Evolutionary conservation across 2,329 filamentous ascomycete genomes (phyloP).

Genomic region (Colletotrichum ledebouriae): DNA sequence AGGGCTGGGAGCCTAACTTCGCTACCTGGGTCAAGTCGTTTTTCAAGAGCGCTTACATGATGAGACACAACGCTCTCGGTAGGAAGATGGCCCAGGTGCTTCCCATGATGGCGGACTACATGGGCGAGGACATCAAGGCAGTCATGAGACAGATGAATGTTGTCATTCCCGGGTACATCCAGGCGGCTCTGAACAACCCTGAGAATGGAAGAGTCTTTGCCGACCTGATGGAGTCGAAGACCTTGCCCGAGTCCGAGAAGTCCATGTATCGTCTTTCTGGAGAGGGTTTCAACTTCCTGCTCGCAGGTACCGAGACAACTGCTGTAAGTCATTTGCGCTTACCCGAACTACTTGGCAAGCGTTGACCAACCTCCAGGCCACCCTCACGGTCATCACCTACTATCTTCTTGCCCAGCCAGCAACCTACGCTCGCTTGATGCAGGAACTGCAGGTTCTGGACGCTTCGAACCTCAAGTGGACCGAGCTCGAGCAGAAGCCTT

Average conservation of each 20-base stretch:
- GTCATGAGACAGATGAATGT: constrained; percentile 48
- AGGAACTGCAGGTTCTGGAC: constrained; percentile 47
- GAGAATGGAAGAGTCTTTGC: constrained; percentile 47
- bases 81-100: constrained; percentile 47
- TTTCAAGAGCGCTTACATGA: constrained; percentile 50
- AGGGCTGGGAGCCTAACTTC: constrained; percentile 52
- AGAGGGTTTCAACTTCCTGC: constrained; percentile 54
- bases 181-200: constrained; percentile 44
- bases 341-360: neutral
- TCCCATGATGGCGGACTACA: constrained; percentile 46
- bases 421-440: constrained; percentile 44
- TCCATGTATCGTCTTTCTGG: constrained; percentile 37
- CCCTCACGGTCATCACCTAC: constrained; percentile 48
- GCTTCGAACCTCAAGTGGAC: constrained; percentile 46
- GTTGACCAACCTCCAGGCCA: constrained; percentile 39
- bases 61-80: constrained; percentile 49
- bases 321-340: constrained; percentile 43
- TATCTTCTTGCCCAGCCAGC: constrained; percentile 48
- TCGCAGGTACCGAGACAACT: constrained; percentile 68
- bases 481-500: constrained; percentile 56
- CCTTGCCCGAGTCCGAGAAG: constrained; percentile 39
- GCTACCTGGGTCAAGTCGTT: constrained; percentile 52
- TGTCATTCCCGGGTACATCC: constrained; percentile 46
- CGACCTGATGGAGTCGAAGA: constrained; percentile 46
- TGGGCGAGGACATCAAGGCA: constrained; percentile 45